phyloP scores from a whole-genome alignment of 1,139 yeast species.

The Debaryomyces sp. region DNA sequence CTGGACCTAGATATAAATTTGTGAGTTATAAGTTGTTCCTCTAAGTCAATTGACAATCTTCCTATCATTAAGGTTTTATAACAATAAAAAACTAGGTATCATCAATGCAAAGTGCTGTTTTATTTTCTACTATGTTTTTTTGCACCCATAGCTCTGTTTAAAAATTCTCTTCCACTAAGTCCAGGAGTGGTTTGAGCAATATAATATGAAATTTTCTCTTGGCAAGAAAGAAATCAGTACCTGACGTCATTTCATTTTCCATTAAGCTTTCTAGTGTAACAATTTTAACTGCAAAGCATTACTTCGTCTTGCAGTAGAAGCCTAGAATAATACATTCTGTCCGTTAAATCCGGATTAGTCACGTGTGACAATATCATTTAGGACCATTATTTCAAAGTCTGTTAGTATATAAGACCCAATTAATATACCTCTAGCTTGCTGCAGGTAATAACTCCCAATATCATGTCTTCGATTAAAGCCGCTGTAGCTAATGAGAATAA shows the following conservation, averaged over 20 bases:
- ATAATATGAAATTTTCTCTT: neutral
- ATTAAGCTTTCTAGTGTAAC: neutral
- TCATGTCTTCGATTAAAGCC: neutral
- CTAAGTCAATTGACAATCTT: too few species aligned
- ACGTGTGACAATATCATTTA: neutral
- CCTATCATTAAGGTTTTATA: too few species aligned
- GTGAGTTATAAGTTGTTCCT: too few species aligned
- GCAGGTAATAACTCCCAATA: neutral
- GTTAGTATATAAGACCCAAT: neutral
- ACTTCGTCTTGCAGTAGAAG: neutral
- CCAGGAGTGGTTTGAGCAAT: too few species aligned
- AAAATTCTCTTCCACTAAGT: neutral
- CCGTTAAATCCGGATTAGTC: neutral
- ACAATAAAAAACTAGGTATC: too few species aligned
- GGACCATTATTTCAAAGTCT: too few species aligned
- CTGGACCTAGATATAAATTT: constrained; percentile 6
- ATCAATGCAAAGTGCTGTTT: too few species aligned
- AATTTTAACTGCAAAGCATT: neutral
- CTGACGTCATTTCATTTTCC: neutral
- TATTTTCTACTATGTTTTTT: too few species aligned
- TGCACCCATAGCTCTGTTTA: neutral
- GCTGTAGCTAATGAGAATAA: neutral
- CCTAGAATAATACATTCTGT: neutral
- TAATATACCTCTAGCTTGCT: neutral
- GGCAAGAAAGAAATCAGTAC: neutral